Evolutionary conservation across 257 asterid genomes (phyloP).

Genomic region (Rehmannia glutinosa): DNA sequence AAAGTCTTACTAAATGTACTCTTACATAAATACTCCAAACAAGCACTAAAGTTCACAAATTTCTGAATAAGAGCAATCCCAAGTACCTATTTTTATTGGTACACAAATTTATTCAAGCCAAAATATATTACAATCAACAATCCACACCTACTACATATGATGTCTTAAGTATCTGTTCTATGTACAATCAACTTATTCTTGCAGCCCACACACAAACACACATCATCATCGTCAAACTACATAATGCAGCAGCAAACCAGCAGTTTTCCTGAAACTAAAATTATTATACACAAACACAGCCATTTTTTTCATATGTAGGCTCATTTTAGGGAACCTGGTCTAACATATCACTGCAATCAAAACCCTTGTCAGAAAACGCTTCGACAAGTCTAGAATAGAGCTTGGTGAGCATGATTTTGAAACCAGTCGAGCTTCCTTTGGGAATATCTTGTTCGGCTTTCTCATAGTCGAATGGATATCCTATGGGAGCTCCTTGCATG

Average conservation of each 20-base stretch:
- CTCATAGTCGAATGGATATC: slow-evolving; percentile 37
- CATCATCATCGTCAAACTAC: not conserved
- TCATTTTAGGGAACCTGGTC: slow-evolving; percentile 21
- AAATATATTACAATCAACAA: slow-evolving; percentile 22
- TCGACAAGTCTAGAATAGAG: slow-evolving; percentile 66
- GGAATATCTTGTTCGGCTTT: slow-evolving; percentile 29
- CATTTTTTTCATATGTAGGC: slow-evolving; percentile 1
- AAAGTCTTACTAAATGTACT: no score
- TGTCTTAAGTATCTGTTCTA: not conserved
- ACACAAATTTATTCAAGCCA: slow-evolving; percentile 20
- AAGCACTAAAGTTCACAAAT: no score
- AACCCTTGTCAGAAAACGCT: slow-evolving; percentile 62
- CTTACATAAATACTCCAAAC: no score
- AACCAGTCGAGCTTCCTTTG: slow-evolving; percentile 73
- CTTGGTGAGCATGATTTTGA: slow-evolving; percentile 85
- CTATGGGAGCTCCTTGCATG: slow-evolving; percentile 75
- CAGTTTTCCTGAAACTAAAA: not conserved
- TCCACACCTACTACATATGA: not conserved
- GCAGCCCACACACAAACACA: not conserved
- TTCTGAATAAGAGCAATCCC: slow-evolving; percentile 8
- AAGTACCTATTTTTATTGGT: not conserved
- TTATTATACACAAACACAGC: slow-evolving; percentile 14
- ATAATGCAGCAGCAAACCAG: slow-evolving; percentile 12
- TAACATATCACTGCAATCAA: slow-evolving; percentile 39
- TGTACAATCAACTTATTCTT: slow-evolving; percentile 9